Evolutionary conservation across 345 rosid species (phyloP).

Genomic region (Dovyalis caffra): DNA sequence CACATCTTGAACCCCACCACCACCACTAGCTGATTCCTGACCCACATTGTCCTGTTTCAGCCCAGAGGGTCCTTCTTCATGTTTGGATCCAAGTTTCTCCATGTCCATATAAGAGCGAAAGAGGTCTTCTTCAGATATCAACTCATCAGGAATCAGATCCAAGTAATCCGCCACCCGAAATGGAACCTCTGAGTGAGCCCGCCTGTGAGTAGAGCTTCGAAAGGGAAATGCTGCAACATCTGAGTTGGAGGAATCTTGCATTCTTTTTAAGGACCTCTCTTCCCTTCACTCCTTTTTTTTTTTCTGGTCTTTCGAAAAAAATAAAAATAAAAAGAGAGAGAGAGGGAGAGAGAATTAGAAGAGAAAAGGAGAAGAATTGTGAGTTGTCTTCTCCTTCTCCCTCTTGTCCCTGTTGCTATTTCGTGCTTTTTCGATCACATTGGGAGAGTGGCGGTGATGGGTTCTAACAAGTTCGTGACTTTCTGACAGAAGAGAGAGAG

Average conservation of each 20-base stretch:
- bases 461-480: too few species aligned
- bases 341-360: neutral
- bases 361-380: neutral
- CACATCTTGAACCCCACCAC: neutral
- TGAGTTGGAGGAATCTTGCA: neutral
- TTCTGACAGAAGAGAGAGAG: too few species aligned
- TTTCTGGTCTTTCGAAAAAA: too few species aligned
- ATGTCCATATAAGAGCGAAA: conserved; percentile 27
- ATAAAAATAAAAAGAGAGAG: too few species aligned
- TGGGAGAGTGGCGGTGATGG: neutral
- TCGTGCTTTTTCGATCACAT: neutral
- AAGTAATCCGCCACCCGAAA: conserved; percentile 25
- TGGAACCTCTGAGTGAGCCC: conserved; percentile 28
- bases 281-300: neutral
- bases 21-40: neutral
- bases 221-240: conserved; percentile 12
- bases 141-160: conserved; percentile 24
- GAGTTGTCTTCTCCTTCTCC: neutral
- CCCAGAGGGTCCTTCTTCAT: conserved; percentile 15
- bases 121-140: conserved; percentile 28
- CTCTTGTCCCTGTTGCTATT: neutral
- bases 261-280: neutral
- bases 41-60: conserved; percentile 36
- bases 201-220: conserved; percentile 30
- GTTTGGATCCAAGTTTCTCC: conserved; percentile 50